Conservation (phyloP, 1,284 basidiomycete genomes). For the Rhodotorula mucilaginosa region DNA sequence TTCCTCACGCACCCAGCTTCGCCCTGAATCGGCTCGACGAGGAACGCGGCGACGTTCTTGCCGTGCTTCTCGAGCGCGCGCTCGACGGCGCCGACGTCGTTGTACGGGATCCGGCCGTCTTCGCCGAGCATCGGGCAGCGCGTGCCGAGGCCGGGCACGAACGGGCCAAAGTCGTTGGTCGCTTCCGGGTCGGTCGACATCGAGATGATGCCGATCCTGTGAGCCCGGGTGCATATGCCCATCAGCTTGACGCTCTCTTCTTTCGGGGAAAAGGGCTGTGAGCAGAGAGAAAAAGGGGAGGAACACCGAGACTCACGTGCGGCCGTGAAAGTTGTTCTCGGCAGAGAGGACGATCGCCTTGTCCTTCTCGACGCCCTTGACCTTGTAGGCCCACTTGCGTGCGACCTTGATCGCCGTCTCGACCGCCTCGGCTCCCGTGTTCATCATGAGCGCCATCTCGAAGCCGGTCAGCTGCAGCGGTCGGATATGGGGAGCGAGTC, state of each 20-base stretch:
- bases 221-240: not conserved
- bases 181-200: constrained; percentile 96
- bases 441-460: constrained; percentile 95
- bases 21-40: constrained; percentile 97
- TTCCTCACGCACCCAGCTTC: constrained; percentile 63
- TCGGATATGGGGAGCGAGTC: not conserved
- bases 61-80: constrained; percentile 71
- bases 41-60: constrained; percentile 81
- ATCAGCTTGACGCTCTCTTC: not conserved
- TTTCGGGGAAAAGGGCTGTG: too few species aligned
- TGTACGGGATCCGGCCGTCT: constrained; percentile 66
- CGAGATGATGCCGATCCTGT: constrained; percentile 51
- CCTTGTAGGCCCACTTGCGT: constrained; percentile 84
- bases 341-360: constrained; percentile 85
- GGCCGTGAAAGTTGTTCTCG: constrained; percentile 91
- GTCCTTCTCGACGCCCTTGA: constrained; percentile 78
- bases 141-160: constrained; percentile 80
- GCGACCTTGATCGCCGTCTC: constrained; percentile 84
- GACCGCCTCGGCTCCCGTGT: constrained; percentile 97
- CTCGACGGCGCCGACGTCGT: constrained; percentile 76
- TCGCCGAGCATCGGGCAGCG: constrained; percentile 53
- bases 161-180: constrained; percentile 85
- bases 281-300: too few species aligned
- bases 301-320: constrained; percentile 57
- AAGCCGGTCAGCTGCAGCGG: constrained; percentile 45